Percentiles rank a stretch among this genome's conserved stretches.
Evolutionary conservation across 1,284 basidiomycete genomes (phyloP).

Genomic region (Rhizopogon parksii): DNA sequence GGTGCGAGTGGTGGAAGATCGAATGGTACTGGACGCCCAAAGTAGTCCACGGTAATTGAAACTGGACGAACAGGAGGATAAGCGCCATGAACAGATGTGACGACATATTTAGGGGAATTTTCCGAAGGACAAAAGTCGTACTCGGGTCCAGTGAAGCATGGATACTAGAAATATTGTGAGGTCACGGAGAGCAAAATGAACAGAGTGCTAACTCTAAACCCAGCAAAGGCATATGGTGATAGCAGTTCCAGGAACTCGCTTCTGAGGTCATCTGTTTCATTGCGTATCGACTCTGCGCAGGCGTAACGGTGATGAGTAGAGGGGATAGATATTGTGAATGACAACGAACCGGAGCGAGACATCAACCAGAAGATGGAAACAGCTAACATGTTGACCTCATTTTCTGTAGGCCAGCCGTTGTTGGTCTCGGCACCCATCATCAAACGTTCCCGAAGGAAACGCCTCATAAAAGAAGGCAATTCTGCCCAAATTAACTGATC

Average conservation of each 20-base stretch:
- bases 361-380: slow-evolving; percentile 44
- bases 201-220: slow-evolving; percentile 37
- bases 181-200: neutral
- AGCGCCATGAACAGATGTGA: slow-evolving; percentile 6
- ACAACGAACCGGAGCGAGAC: slow-evolving; percentile 31
- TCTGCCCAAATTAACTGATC: slow-evolving; percentile 43
- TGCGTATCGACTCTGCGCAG: slow-evolving; percentile 28
- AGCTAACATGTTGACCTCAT: slow-evolving; percentile 38
- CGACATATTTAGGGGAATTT: neutral
- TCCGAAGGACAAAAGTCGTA: slow-evolving; percentile 13
- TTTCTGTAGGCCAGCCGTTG: slow-evolving; percentile 43
- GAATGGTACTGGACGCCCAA: slow-evolving; percentile 31
- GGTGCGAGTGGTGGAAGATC: slow-evolving; percentile 36
- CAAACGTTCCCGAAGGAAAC: slow-evolving; percentile 34
- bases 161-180: slow-evolving; percentile 25
- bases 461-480: slow-evolving; percentile 34
- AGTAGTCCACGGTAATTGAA: slow-evolving; percentile 32
- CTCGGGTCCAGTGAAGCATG: slow-evolving; percentile 25
- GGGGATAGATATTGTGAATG: slow-evolving; percentile 3
- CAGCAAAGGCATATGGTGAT: slow-evolving; percentile 39
- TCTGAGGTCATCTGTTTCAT: slow-evolving; percentile 32
- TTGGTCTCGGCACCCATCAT: slow-evolving; percentile 31
- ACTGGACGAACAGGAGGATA: slow-evolving; percentile 25
- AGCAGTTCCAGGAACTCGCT: slow-evolving; percentile 33
- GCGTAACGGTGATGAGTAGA: neutral